Evolutionary conservation across 2,329 filamentous ascomycete genomes (phyloP).

Genomic region (Claviceps humidiphila): DNA sequence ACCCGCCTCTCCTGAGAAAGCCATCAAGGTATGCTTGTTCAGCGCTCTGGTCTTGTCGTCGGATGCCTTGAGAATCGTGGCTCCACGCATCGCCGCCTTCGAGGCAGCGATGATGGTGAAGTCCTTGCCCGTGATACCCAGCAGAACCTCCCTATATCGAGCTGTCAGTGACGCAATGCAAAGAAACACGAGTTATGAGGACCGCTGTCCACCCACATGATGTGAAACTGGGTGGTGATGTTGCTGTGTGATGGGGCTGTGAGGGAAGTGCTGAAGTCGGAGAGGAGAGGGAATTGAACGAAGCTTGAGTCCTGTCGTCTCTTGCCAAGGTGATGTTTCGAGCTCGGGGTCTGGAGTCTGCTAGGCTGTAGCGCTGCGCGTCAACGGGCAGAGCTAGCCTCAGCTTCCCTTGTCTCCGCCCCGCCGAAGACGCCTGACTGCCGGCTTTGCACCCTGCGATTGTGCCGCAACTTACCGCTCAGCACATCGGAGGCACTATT

Average conservation of each 20-base stretch:
- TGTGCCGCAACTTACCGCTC: slow-evolving; percentile 22
- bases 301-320: neutral
- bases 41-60: slow-evolving; percentile 93
- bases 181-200: neutral
- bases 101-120: slow-evolving; percentile 96
- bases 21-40: slow-evolving; percentile 90
- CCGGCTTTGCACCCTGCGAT: slow-evolving; percentile 4
- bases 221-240: neutral
- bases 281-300: neutral
- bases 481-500: slow-evolving; percentile 18
- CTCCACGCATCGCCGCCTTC: slow-evolving; percentile 95
- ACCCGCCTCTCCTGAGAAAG: slow-evolving; percentile 89
- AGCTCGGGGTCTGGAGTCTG: slow-evolving; percentile 1
- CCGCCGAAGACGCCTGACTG: neutral
- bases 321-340: slow-evolving; percentile 1
- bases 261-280: slow-evolving; percentile 3
- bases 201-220: slow-evolving; percentile 4
- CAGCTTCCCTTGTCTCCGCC: slow-evolving; percentile 6
- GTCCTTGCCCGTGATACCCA: slow-evolving; percentile 98
- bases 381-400: slow-evolving; percentile 11
- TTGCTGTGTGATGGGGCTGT: slow-evolving; percentile 1
- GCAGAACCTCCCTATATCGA: slow-evolving; percentile 72
- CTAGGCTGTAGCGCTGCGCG: slow-evolving; percentile 27
- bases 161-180: neutral
- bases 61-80: slow-evolving; percentile 83